Evolutionary conservation across 345 rosid species (phyloP).

Genomic region (Salix suchowensis): DNA sequence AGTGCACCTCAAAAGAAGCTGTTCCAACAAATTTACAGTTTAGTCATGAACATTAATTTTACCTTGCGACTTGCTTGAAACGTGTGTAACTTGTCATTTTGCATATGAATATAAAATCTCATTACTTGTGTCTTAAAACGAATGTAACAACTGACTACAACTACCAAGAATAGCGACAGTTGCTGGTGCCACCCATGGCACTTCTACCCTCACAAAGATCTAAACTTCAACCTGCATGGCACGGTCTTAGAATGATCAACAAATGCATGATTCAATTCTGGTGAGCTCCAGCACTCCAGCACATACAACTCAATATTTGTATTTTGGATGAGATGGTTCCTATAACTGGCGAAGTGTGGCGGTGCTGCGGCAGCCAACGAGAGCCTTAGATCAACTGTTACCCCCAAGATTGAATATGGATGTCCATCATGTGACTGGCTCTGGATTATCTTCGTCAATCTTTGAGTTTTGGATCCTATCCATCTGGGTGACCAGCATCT

Average conservation of each 20-base stretch:
- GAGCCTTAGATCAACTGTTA: neutral
- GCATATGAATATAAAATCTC: neutral
- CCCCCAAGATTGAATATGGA: neutral
- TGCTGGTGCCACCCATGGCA: neutral
- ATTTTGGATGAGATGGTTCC: neutral
- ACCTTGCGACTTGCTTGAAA: neutral
- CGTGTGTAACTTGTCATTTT: neutral
- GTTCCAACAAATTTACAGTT: neutral
- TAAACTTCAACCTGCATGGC: too few relatives aligned
- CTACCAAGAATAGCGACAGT: too few relatives aligned
- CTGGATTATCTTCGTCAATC: conserved; percentile 5
- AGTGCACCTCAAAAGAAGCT: neutral
- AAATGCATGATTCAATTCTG: neutral
- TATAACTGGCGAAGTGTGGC: neutral
- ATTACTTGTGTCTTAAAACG: neutral
- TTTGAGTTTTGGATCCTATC: conserved; percentile 41
- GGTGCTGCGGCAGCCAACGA: neutral
- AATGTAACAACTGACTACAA: neutral
- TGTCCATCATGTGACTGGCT: neutral
- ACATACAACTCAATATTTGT: neutral
- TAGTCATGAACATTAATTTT: neutral
- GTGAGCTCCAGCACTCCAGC: neutral
- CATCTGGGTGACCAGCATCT: conserved; percentile 49
- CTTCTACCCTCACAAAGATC: neutral
- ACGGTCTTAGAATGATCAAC: neutral